Base-by-base conservation (phyloP, 2,329 filamentous ascomycete species). In the Didymellaceae sp. region DNA sequence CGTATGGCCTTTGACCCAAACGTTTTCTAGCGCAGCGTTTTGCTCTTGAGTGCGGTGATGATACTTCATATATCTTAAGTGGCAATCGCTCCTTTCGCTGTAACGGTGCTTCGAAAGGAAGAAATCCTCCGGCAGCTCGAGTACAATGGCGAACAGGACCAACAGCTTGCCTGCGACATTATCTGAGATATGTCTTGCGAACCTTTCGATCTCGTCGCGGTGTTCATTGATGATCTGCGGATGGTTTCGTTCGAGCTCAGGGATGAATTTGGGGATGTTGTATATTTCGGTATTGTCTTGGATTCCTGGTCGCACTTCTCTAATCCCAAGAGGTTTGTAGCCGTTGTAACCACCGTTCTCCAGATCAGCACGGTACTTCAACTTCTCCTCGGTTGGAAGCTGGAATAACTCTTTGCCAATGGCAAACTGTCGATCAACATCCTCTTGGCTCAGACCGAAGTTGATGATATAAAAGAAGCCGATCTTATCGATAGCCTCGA, bases 41-140 rank as follows among this genome's bases (percentile, higher is more conserved):
- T 58, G 77, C 20, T 80, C 76, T 0, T 71, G 59, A 0, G 72
- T 75, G 17, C 81, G 79, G 2, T 76, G 76, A 8, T 75, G 74
- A 47, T 85, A 85, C 43, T 79, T 76, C 81, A 86, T 86, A 62
- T 85, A 86, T 5, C 84, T 77, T 6, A 86, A 72, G 43, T 86
- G 82, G 16, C 82, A 81, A 50, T 86, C 82, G 18, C 80, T 77
- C 17, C 79, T 75, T 10, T 78, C 73, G 2, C 83, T 76, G 65
- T 86, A 87, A 14, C 74, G 74, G 62, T 87, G 84, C 4, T 80
- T 72, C 9, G 77, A 71, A 50, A 82, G 74, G 24, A 86, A 73
- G 45, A 79, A 76, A 6, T 84, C 76, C 59, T 86, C 82, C 0
- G 82, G 81, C 0, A 87, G 73, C 58, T 87, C 77, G 0, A 87